Conservation (phyloP, 331 rosid species). For the Malus hybrid region DNA sequence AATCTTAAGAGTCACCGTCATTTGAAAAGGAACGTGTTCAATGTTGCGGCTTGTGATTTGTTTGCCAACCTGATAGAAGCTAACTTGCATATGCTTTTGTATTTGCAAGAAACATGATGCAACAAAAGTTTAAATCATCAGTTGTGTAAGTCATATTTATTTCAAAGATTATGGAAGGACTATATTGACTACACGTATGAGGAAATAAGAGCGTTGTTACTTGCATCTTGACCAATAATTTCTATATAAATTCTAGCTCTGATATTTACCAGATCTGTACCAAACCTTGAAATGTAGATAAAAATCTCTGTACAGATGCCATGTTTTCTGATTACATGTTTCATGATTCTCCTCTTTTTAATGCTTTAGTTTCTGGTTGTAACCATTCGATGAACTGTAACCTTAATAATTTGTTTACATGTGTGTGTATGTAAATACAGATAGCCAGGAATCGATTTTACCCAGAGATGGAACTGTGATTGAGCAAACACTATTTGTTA, state of each 20-base stretch:
- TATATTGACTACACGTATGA: not conserved
- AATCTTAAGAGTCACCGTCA: not conserved
- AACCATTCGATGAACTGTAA: too few relatives aligned
- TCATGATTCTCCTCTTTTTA: not conserved
- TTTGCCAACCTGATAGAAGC: not conserved
- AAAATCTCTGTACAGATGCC: not conserved
- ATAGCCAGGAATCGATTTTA: slow-evolving; percentile 22
- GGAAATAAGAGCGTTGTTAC: not conserved
- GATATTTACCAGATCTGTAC: not conserved
- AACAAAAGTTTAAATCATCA: too few relatives aligned
- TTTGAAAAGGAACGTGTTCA: not conserved
- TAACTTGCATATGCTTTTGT: not conserved
- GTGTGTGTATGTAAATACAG: slow-evolving; percentile 12
- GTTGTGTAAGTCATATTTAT: too few relatives aligned
- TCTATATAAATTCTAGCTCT: not conserved
- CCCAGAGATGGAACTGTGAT: slow-evolving; percentile 9
- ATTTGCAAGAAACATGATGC: not conserved
- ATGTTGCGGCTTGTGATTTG: not conserved
- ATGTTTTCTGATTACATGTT: not conserved
- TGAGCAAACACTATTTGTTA: slow-evolving; percentile 3
- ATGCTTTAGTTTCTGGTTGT: not conserved
- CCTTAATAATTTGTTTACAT: not conserved
- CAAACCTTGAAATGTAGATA: not conserved
- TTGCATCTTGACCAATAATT: not conserved
- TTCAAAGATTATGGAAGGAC: too few relatives aligned